phyloP scores from a whole-genome alignment of 305 asterid species.

The Lippia alba region DNA sequence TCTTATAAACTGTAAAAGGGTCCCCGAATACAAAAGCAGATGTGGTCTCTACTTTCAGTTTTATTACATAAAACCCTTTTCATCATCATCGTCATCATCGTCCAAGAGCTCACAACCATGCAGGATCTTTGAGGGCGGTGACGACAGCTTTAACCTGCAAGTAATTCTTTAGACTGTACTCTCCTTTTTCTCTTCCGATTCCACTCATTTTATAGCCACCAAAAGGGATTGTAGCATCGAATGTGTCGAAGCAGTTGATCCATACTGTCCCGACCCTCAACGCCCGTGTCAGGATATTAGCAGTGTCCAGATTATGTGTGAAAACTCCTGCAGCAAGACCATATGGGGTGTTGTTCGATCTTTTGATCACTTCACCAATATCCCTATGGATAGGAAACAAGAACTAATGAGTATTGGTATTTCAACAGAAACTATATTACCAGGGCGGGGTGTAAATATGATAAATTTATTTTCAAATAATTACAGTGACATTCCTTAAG shows the following conservation, averaged over 20 bases:
- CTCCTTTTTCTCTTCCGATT: slow-evolving; percentile 70
- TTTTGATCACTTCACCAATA: slow-evolving; percentile 50
- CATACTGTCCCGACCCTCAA: slow-evolving; percentile 63
- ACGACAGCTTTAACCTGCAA: slow-evolving; percentile 74
- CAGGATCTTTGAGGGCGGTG: slow-evolving; percentile 59
- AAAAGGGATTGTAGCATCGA: slow-evolving; percentile 72
- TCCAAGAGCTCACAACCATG: slow-evolving; percentile 56
- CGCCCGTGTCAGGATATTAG: slow-evolving; percentile 61
- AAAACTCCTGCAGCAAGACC: slow-evolving; percentile 76
- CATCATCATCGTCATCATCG: slow-evolving; percentile 25
- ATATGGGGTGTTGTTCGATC: slow-evolving; percentile 52
- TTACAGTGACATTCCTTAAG: too few species aligned
- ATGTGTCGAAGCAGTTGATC: slow-evolving; percentile 59
- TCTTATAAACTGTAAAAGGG: too few species aligned
- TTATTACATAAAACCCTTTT: background rate
- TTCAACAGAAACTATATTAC: too few species aligned
- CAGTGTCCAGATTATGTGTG: slow-evolving; percentile 62
- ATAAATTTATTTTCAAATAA: too few species aligned
- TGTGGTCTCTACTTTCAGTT: background rate
- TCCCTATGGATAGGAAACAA: slow-evolving; percentile 40
- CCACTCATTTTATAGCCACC: slow-evolving; percentile 81
- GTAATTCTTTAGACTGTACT: slow-evolving; percentile 66
- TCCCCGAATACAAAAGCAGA: too few species aligned
- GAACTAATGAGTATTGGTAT: background rate
- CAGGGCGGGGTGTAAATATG: too few species aligned